Conservation (phyloP, 1,284 basidiomycete species). For the Irpex rosettiformis region DNA sequence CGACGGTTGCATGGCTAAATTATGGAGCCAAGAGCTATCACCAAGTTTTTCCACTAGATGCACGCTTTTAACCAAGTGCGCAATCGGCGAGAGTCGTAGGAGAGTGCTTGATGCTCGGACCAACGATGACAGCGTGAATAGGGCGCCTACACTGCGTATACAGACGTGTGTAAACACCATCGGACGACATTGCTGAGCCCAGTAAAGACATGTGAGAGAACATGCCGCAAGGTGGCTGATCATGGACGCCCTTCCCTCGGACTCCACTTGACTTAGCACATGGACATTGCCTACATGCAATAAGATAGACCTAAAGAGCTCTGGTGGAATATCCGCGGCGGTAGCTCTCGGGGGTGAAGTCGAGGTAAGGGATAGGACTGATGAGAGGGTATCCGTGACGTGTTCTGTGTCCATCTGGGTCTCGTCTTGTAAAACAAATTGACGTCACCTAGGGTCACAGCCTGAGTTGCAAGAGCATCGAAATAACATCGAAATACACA, state of each 20-base stretch:
- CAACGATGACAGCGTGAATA: neutral
- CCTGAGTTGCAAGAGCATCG: too few relatives aligned
- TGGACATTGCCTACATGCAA: neutral
- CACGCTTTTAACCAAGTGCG: neutral
- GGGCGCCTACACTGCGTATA: neutral
- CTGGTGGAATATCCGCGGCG: too few relatives aligned
- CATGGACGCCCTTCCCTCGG: neutral
- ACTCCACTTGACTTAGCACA: neutral
- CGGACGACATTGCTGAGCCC: neutral
- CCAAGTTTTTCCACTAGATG: neutral
- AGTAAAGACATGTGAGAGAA: neutral
- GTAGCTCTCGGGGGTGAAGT: too few relatives aligned
- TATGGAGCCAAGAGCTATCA: neutral
- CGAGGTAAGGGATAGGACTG: too few relatives aligned
- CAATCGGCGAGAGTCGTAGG: neutral
- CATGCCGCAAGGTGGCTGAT: neutral
- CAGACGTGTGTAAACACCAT: neutral
- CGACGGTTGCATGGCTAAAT: neutral
- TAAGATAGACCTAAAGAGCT: neutral
- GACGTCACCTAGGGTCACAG: too few relatives aligned
- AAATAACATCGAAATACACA: too few relatives aligned
- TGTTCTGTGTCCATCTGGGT: too few relatives aligned
- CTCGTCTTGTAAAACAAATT: too few relatives aligned
- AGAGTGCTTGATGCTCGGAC: neutral
- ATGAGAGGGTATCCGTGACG: too few relatives aligned